Percentiles rank a stretch among this genome's conserved stretches.
phyloP scores from a whole-genome alignment of 2,329 filamentous ascomycete genomes.

The Aspergillus brasiliensis region DNA sequence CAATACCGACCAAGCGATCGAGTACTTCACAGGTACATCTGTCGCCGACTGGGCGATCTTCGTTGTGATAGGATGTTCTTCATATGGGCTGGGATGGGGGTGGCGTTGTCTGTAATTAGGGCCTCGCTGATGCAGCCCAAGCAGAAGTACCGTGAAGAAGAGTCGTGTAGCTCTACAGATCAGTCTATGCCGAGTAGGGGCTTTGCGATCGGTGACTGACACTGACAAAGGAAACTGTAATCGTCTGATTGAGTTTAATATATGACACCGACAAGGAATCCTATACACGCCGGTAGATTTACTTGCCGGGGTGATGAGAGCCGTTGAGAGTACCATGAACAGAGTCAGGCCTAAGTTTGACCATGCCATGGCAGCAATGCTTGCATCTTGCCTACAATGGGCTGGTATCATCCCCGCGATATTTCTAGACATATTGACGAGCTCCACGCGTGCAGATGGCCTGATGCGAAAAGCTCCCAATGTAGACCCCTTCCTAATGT shows the following conservation, averaged over 20 bases:
- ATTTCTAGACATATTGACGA: neutral
- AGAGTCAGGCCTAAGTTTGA: neutral
- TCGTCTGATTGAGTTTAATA: neutral
- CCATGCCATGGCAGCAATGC: slow-evolving; percentile 3
- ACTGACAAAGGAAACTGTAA: neutral
- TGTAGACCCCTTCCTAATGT: neutral
- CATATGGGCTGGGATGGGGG: neutral
- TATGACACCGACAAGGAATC: neutral
- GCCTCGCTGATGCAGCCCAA: neutral
- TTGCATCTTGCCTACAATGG: neutral
- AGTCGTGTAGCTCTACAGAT: neutral
- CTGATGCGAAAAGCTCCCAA: neutral
- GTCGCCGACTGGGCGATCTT: neutral
- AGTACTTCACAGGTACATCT: neutral
- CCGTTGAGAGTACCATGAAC: neutral
- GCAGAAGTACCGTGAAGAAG: neutral
- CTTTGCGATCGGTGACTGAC: neutral
- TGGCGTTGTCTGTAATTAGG: slow-evolving; percentile 4
- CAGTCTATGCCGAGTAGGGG: neutral
- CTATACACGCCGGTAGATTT: neutral
- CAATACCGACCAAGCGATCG: neutral
- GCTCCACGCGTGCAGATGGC: neutral
- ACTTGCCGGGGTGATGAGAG: neutral
- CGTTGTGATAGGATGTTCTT: neutral
- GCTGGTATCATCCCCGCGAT: neutral